phyloP scores from a whole-genome alignment of 2,329 filamentous ascomycete genomes.

The Colletotrichum cuscutae region DNA sequence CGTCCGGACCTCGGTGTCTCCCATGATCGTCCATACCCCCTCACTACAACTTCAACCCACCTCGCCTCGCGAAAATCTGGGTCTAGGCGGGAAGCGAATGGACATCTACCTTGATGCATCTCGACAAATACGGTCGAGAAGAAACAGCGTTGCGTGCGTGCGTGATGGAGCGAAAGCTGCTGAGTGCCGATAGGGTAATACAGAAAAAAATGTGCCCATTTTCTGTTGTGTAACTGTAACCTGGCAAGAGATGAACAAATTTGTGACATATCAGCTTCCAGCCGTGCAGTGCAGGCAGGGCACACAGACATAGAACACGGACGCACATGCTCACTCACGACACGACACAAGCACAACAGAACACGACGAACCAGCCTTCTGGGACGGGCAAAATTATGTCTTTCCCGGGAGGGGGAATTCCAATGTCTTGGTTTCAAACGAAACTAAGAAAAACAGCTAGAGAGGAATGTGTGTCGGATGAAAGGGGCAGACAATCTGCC shows the following conservation, averaged over 20 bases:
- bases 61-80: background rate
- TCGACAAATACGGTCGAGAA: conserved; percentile 1
- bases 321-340: background rate
- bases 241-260: background rate
- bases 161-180: background rate
- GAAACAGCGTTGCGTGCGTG: background rate
- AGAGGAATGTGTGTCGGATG: background rate
- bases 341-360: too few species aligned
- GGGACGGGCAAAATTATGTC: conserved; percentile 7
- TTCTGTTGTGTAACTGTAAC: conserved; percentile 10
- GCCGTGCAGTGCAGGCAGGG: conserved; percentile 4
- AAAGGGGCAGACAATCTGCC: background rate
- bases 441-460: background rate
- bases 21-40: too few species aligned
- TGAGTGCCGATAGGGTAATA: conserved; percentile 11
- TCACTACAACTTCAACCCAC: background rate
- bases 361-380: conserved; percentile 12
- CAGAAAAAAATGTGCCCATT: background rate
- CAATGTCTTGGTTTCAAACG: conserved; percentile 4
- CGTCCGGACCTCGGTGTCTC: background rate
- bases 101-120: conserved; percentile 6
- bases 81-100: background rate
- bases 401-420: background rate
- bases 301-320: background rate
- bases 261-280: conserved; percentile 15